Percentiles rank a stretch among this genome's conserved stretches.
Evolutionary conservation across 345 rosid species (phyloP).

Genomic region (Punica granatum): DNA sequence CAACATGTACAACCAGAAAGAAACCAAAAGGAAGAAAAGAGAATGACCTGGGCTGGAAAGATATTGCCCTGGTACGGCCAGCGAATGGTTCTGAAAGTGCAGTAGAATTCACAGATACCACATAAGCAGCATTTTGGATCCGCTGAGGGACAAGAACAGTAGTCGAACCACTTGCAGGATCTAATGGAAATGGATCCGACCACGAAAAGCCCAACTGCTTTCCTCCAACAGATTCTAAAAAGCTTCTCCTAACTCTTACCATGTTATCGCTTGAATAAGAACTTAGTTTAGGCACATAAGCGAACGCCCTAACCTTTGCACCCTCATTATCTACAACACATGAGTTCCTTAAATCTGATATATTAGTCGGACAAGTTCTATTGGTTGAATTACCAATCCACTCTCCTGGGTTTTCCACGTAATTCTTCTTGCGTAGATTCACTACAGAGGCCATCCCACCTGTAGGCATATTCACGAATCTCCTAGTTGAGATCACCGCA

Average conservation of each 20-base stretch:
- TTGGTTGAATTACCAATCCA: not conserved
- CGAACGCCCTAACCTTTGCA: slow-evolving; percentile 61
- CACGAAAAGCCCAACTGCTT: slow-evolving; percentile 36
- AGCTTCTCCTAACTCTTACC: slow-evolving; percentile 48
- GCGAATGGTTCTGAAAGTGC: slow-evolving; percentile 55
- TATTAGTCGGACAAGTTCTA: not conserved
- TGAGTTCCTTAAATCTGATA: slow-evolving; percentile 23
- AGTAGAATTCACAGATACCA: slow-evolving; percentile 67
- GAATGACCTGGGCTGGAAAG: slow-evolving; percentile 63
- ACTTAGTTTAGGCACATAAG: slow-evolving; percentile 56
- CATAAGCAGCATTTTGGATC: slow-evolving; percentile 52
- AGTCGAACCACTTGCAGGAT: slow-evolving; percentile 75
- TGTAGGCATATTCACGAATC: slow-evolving; percentile 12
- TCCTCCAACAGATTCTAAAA: slow-evolving; percentile 34
- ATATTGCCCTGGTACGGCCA: slow-evolving; percentile 73
- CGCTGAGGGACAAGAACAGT: slow-evolving; percentile 67
- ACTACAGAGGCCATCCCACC: slow-evolving; percentile 13
- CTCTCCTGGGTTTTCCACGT: not conserved
- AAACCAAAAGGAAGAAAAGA: not conserved
- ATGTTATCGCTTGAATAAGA: slow-evolving; percentile 41
- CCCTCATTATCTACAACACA: slow-evolving; percentile 27
- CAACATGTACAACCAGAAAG: not conserved
- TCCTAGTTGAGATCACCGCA: slow-evolving; percentile 27
- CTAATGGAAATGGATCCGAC: slow-evolving; percentile 75
- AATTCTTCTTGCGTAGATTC: not conserved